phyloP scores from a whole-genome alignment of 108 stramenopile species.

The Heterococcus sp. region DNA sequence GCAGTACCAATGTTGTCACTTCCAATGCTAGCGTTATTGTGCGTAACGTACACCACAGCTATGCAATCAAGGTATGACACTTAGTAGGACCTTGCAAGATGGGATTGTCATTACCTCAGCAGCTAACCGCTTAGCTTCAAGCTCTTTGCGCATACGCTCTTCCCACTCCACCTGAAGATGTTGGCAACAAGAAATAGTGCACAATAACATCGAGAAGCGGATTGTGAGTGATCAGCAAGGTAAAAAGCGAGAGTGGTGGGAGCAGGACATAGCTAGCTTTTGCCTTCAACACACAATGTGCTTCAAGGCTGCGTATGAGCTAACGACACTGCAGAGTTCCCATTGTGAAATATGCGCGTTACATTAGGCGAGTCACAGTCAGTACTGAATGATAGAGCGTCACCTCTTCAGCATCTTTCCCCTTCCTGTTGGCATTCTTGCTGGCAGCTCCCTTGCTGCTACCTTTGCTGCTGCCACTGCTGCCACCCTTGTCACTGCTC shows the following conservation, averaged over 20 bases:
- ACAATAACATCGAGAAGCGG: too few species aligned
- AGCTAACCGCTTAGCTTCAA: slow-evolving; percentile 5
- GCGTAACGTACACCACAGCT: too few species aligned
- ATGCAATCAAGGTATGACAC: too few species aligned
- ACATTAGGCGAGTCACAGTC: too few species aligned
- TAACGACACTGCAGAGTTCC: too few species aligned
- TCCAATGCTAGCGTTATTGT: too few species aligned
- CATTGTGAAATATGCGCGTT: too few species aligned
- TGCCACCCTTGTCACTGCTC: not conserved
- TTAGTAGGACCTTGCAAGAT: too few species aligned
- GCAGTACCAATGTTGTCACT: too few species aligned
- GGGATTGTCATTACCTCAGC: too few species aligned
- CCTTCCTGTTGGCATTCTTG: slow-evolving; percentile 31
- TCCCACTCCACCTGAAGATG: slow-evolving; percentile 23
- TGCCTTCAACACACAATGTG: not conserved
- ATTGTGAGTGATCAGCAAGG: not conserved
- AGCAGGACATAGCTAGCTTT: not conserved
- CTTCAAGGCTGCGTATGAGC: too few species aligned
- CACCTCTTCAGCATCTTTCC: slow-evolving; percentile 43
- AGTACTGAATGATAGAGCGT: not conserved
- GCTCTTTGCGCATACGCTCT: slow-evolving; percentile 34
- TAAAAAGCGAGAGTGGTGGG: not conserved
- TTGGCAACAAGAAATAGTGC: not conserved
- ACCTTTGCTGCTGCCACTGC: not conserved
- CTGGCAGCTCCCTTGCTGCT: slow-evolving; percentile 11